These are phyloP conservation scores for Neurospora intermedia DNA, from an alignment of 495 filamentous ascomycete species.

Conservation along the genomic window DNA sequence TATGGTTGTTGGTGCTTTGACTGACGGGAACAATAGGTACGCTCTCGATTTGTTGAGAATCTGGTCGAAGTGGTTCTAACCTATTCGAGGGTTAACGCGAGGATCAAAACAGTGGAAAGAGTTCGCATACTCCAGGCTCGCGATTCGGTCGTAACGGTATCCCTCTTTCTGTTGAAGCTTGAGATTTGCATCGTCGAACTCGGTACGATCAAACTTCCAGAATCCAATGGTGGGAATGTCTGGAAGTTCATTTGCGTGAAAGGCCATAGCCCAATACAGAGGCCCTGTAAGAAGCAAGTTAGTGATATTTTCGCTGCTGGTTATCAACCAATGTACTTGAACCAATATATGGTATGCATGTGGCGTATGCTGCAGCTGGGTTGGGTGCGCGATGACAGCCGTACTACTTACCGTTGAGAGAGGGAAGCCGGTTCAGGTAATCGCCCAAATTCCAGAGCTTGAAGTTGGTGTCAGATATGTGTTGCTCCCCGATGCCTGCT, in stretches of 20 bases:
- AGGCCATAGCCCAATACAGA: conserved; percentile 11
- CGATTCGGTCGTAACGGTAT: conserved; percentile 5
- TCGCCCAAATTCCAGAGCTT: conserved; percentile 16
- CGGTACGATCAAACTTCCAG: conserved; percentile 10
- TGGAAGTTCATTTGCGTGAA: conserved; percentile 7
- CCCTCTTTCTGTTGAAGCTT: conserved; percentile 4
- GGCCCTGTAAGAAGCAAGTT: neutral
- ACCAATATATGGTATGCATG: neutral
- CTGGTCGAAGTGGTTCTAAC: neutral
- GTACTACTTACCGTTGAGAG: conserved; percentile 6
- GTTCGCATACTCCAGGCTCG: conserved; percentile 3
- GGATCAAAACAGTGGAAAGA: neutral
- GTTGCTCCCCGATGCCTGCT: conserved; percentile 3
- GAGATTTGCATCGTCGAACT: conserved; percentile 13
- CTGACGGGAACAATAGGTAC: neutral
- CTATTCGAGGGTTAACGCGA: neutral
- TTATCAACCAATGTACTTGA: neutral
- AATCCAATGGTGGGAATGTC: conserved; percentile 7
- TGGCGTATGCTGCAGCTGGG: neutral
- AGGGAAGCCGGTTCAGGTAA: conserved; percentile 13
- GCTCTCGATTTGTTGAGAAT: neutral
- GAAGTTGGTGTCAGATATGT: conserved; percentile 1
- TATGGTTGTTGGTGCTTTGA: neutral
- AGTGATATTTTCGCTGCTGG: too few species aligned
- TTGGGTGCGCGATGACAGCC: neutral